Base-by-base conservation (phyloP, 441 rosid genomes). In the Euphorbia neoarborescens region DNA sequence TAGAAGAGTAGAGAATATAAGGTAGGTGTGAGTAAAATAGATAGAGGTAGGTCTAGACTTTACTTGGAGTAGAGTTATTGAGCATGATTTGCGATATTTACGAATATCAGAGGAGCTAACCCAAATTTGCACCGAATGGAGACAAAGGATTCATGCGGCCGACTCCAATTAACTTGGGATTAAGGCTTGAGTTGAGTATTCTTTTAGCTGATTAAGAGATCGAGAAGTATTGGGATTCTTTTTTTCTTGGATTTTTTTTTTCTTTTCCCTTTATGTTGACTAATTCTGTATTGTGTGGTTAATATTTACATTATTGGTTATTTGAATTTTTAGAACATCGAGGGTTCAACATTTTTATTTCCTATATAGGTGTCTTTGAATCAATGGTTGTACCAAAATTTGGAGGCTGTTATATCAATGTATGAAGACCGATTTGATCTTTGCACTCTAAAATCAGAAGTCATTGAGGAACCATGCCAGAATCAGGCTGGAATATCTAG, bases 361-460 rank as follows among this genome's bases (percentile, higher is more conserved):
- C 60, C 65, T 27, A 66, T 27, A 66, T 84, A 91, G 97, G 92
- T 89, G 57, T 92, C 92, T 77, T 77, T 94, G 82, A 88, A 89
- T 74, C 88, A 81, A 62, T 94, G 97, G 97, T 58, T 89, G 75
- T 91, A 90, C 81, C 97, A 89, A 85, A 94, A 91, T 71, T 62
- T 89, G 83, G 96, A 89, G 82, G 90, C 89, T 48, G 89, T 91
- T 65, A 87, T 85, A 66, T 89, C 97, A 12, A 91, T 94, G 93
- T 91, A 90, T 27, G 97, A 91, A 77, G 96, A 94, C 79, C 88
- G 86, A 38, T 91, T 94, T 80, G 97, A 94, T 79, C 83, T 94
- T 30, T 79, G 79, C 78, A 76, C 81, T 13, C 88, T 94, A 57
- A 74, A 84, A 69, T 82, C 72, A 50, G 84, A 82, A 66, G 68